Percentiles rank a stretch among this genome's conserved stretches.
Evolutionary conservation across 73 alveolate species (phyloP).

Genomic region (Urostyla sp.): DNA sequence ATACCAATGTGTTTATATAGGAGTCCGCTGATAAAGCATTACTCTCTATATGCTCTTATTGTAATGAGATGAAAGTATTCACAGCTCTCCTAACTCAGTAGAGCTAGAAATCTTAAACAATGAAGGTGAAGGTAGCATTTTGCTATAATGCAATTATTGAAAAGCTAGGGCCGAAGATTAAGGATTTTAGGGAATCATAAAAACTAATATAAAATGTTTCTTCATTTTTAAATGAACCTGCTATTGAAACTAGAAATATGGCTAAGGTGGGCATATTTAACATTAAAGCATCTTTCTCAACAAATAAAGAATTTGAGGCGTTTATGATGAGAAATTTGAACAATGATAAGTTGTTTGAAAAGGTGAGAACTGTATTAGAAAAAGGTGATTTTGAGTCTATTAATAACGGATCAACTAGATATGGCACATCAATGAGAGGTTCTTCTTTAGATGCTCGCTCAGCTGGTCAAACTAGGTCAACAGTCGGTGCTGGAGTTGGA

Average conservation of each 20-base stretch:
- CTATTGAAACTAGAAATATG: slow-evolving; percentile 69
- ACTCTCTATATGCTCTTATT: slow-evolving; percentile 5
- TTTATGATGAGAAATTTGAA: slow-evolving; percentile 12
- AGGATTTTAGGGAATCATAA: slow-evolving; percentile 27
- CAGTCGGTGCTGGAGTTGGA: not conserved
- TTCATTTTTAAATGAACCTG: slow-evolving; percentile 65
- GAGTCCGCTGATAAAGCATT: slow-evolving; percentile 72
- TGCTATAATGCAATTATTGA: slow-evolving; percentile 57
- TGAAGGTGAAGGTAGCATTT: slow-evolving; percentile 50
- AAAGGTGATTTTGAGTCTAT: slow-evolving; percentile 39
- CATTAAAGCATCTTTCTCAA: slow-evolving; percentile 15
- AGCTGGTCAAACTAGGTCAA: slow-evolving; percentile 43
- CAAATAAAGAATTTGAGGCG: slow-evolving; percentile 25
- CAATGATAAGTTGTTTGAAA: slow-evolving; percentile 34
- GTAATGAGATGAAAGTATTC: slow-evolving; percentile 37
- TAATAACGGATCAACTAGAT: slow-evolving; percentile 33
- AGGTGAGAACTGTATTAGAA: slow-evolving; percentile 39
- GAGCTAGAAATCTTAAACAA: slow-evolving; percentile 20
- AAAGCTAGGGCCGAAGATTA: slow-evolving; percentile 54
- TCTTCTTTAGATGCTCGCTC: slow-evolving; percentile 35
- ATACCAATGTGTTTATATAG: slow-evolving; percentile 65
- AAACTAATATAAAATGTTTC: slow-evolving; percentile 37
- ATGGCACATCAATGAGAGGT: slow-evolving; percentile 54
- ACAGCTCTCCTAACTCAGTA: not conserved
- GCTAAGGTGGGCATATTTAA: slow-evolving; percentile 63